Evolutionary conservation across 495 filamentous ascomycete genomes (phyloP).

Genomic region (Amniculicola lignicola): DNA sequence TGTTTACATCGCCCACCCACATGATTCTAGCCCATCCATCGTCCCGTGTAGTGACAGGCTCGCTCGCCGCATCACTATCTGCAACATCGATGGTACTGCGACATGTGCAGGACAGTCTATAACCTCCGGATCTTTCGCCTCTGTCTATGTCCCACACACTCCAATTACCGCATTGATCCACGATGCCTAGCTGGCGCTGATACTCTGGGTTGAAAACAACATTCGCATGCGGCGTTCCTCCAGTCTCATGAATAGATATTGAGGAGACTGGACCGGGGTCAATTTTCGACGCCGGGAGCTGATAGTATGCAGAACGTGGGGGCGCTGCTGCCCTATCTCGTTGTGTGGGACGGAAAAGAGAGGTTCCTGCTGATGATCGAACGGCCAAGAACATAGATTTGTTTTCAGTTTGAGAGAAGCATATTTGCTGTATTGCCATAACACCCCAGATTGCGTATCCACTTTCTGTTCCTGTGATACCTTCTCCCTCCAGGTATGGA

Average conservation of each 20-base stretch:
- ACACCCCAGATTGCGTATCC: slow-evolving; percentile 56
- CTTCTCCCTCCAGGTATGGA: slow-evolving; percentile 40
- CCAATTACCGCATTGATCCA: slow-evolving; percentile 74
- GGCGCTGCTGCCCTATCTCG: background rate
- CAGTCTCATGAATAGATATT: slow-evolving; percentile 53
- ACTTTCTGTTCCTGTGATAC: slow-evolving; percentile 41
- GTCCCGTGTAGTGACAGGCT: background rate
- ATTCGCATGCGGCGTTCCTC: slow-evolving; percentile 62
- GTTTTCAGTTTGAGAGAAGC: slow-evolving; percentile 47
- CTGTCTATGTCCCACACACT: slow-evolving; percentile 67
- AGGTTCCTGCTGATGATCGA: slow-evolving; percentile 26
- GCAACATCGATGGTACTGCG: background rate
- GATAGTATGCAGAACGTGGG: background rate
- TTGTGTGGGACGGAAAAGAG: slow-evolving; percentile 35
- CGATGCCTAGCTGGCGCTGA: slow-evolving; percentile 63
- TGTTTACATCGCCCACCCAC: slow-evolving; percentile 39
- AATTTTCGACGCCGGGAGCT: slow-evolving; percentile 51
- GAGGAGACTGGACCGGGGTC: slow-evolving; percentile 60
- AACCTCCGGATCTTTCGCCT: slow-evolving; percentile 27
- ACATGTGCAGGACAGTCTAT: slow-evolving; percentile 1
- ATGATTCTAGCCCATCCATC: slow-evolving; percentile 44
- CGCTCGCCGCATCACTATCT: too few relatives aligned
- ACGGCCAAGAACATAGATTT: slow-evolving; percentile 35
- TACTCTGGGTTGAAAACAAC: slow-evolving; percentile 76
- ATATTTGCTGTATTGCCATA: slow-evolving; percentile 63